Evolutionary conservation across 768 basidiomycete species (phyloP), one percentile per base, ranked within the genome.

Genomic region (Rhodotorula taiwanensis): DNA sequence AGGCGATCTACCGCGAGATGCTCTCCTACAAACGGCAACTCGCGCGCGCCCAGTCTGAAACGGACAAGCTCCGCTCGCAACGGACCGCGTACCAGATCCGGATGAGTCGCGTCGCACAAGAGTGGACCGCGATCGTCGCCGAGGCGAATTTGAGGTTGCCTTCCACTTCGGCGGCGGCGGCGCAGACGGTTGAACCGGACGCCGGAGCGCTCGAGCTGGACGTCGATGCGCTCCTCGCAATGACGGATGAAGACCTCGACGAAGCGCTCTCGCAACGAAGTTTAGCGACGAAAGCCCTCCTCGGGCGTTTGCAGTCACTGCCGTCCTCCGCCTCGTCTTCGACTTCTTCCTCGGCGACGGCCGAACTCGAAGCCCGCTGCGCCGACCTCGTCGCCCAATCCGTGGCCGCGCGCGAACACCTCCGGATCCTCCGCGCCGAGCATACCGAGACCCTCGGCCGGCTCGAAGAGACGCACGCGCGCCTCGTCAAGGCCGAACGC

Each of bases 1-100:
- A 88, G 71, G 89, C 89, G 47, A 84, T 91, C 53, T 90, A 83
- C 75, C 81, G 89, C 44, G 80, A 87, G 62, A 89, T 91, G 88
- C 84, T 80, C 72, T 83, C 89, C 71, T 89, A 90, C 75, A 83
- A 84, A 58, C 82, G 86, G 64, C 84, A 88, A 78, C 79, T 84
- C 75, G 83, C 85, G 66, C 82, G 86, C 48, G 82, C 81, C 64
- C 80, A 82, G 72, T 74, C 77, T 70, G 81, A 81, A 58, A 82
- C 88, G 55, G 79, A 80, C 49, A 81, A 85, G 67, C 74, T 90
- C 34, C 86, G 88, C 74, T 79, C 79, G 62, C 80, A 83, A 67
- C 85, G 84, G 74, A 79, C 76, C 55, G 82, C 81, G 25, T 85
- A 83, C 70, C 85, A 89, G 74, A 83, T 84, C 5, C 83, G 86